Evolutionary conservation across 2,329 filamentous ascomycete species (phyloP), one percentile per base, ranked within the genome.

Genomic region (Stylonectria norvegica): DNA sequence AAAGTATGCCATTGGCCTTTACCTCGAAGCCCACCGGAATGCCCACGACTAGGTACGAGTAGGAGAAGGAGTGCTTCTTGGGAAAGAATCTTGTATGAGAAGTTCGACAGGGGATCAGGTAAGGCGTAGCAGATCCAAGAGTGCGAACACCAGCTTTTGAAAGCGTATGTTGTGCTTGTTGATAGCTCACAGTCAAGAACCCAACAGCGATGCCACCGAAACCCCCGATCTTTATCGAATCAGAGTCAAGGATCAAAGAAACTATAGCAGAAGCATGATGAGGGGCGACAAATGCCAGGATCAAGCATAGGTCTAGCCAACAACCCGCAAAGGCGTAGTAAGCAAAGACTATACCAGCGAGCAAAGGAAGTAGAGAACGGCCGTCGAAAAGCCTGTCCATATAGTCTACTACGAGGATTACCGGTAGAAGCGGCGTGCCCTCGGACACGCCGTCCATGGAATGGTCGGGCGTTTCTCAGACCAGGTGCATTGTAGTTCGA

Each of bases 21-120:
- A 80, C 82, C 36, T 67, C 65, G 60, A 76, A 81, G n/a, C 75
- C 75, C 17, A 89, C 71, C 0, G 84, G 85, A 28, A 86, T 70
- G 1, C 85, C 84, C 18, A 81, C 78, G 32, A 82, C 70, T 2
- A 89, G 72, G 58, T 89, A 88, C 0, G 82, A 81, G 57, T 88
- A 87, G 1, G 69, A 69, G 55, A 90, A 89, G 0, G 73, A 73
- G 57, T 89, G 81, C 43, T 74, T 78, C 55, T 79, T 72, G 0
- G 85, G 85, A 42, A 83, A 81, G n/a, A 84, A 58, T 14, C 85
- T 72, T 4, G 75, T 68, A 58, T 89, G 85, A 2, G 73, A 80
- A 11, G 81, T 86, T 31, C 67, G 70, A 52, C 79, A 80, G 6
- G 83, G 82, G 29, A 89, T 77, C 10, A 89, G 63, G 40, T 79